Percentiles rank a stretch among this genome's conserved stretches.
These are phyloP conservation scores for Phytophthora lateralis DNA, from an alignment of 352 stramenopile species.

Conservation along the genomic window DNA sequence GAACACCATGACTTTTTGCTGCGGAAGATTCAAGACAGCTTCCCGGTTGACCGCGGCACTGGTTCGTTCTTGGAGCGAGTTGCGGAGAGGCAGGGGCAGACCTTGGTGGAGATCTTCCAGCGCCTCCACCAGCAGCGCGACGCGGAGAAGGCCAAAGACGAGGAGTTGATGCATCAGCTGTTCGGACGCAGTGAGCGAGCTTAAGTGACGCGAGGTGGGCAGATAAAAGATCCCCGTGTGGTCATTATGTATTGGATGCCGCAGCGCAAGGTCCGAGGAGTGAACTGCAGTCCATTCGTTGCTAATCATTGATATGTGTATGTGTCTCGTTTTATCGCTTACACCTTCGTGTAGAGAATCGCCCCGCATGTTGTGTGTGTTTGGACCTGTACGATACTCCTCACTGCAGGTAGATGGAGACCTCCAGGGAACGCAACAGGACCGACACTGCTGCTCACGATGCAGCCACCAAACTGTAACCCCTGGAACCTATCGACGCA, in stretches of 20 bases:
- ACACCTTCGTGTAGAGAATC: slow-evolving; percentile 42
- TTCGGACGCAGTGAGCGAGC: slow-evolving; percentile 17
- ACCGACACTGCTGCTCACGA: slow-evolving; percentile 44
- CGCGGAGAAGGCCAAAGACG: slow-evolving; percentile 34
- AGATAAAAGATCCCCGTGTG: neutral
- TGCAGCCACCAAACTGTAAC: slow-evolving; percentile 37
- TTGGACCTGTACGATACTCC: slow-evolving; percentile 34
- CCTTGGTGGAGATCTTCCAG: slow-evolving; percentile 43
- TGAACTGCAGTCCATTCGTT: slow-evolving; percentile 5
- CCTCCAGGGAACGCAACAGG: slow-evolving; percentile 39
- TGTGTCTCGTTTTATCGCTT: neutral
- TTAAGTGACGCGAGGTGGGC: neutral
- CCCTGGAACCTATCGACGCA: slow-evolving; percentile 31
- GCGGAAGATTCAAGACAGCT: slow-evolving; percentile 42
- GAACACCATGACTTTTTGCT: slow-evolving; percentile 45
- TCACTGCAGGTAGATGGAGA: slow-evolving; percentile 5
- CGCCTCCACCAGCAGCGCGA: slow-evolving; percentile 36
- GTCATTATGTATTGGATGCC: slow-evolving; percentile 7
- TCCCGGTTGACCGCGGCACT: slow-evolving; percentile 35
- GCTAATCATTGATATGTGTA: slow-evolving; percentile 15
- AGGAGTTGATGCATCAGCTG: slow-evolving; percentile 36
- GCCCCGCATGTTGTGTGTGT: slow-evolving; percentile 53
- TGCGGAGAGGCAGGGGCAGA: slow-evolving; percentile 40
- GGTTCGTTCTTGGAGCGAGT: slow-evolving; percentile 46
- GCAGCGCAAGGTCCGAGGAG: neutral